A percentile compares a stretch with the other conserved stretches of the same genome.
phyloP scores from a whole-genome alignment of 1,139 yeast species.

The Lodderomyces beijingensis region DNA sequence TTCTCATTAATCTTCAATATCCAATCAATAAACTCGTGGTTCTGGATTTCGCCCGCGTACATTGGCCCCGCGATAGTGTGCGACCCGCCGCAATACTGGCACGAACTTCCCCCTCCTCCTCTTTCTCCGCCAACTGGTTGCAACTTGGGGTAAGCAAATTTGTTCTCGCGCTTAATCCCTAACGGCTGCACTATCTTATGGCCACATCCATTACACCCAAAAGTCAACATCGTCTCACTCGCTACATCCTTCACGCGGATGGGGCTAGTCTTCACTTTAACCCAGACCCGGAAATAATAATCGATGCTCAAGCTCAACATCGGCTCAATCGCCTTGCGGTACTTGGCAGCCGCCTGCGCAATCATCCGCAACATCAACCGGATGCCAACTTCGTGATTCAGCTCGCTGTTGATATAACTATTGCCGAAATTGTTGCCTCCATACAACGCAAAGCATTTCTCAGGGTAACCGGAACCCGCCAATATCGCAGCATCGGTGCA shows the following conservation, averaged over 20 bases:
- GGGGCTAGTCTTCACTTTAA: slow-evolving; percentile 74
- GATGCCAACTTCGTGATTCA: slow-evolving; percentile 90
- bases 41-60: slow-evolving; percentile 85
- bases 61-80: slow-evolving; percentile 91
- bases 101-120: slow-evolving; percentile 30
- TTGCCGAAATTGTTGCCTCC: slow-evolving; percentile 75
- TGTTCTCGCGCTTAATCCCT: slow-evolving; percentile 45
- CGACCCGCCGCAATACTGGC: slow-evolving; percentile 65
- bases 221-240: slow-evolving; percentile 71
- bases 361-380: slow-evolving; percentile 76
- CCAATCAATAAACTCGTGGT: slow-evolving; percentile 57
- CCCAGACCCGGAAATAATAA: slow-evolving; percentile 83
- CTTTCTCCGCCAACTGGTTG: slow-evolving; percentile 48
- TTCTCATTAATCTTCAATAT: slow-evolving; percentile 51
- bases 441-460: slow-evolving; percentile 88
- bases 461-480: slow-evolving; percentile 96
- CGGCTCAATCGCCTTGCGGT: slow-evolving; percentile 85
- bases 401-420: slow-evolving; percentile 69
- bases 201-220: slow-evolving; percentile 87
- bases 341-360: slow-evolving; percentile 81
- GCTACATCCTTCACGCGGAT: slow-evolving; percentile 71
- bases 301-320: slow-evolving; percentile 80
- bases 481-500: slow-evolving; percentile 95
- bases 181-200: slow-evolving; percentile 65
- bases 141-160: slow-evolving; percentile 35